These are phyloP conservation scores for Diplodia mutila DNA, from an alignment of 2,329 filamentous ascomycete genomes.

Conservation along the genomic window DNA sequence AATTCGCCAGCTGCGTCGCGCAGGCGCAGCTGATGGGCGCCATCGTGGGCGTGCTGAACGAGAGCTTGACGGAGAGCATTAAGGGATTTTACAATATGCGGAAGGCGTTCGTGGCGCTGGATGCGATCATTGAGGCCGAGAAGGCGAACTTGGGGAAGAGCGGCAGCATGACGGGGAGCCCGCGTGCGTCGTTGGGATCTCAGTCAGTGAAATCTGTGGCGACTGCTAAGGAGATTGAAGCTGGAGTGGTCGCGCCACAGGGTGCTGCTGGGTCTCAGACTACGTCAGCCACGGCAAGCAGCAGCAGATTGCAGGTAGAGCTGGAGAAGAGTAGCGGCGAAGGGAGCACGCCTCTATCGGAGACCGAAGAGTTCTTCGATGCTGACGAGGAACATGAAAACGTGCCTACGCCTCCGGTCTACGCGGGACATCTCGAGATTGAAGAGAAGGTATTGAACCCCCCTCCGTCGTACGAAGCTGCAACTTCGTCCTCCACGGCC, in stretches of 20 bases:
- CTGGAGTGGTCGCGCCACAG: neutral
- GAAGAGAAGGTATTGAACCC: neutral
- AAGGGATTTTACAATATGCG: slow-evolving; percentile 91
- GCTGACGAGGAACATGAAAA: slow-evolving; percentile 55
- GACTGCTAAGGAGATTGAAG: neutral
- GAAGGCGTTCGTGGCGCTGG: slow-evolving; percentile 83
- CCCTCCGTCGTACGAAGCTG: slow-evolving; percentile 26
- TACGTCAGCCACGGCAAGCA: neutral
- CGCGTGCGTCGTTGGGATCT: slow-evolving; percentile 3
- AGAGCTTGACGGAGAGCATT: slow-evolving; percentile 88
- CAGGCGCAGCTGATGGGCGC: slow-evolving; percentile 88
- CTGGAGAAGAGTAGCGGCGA: slow-evolving; percentile 16
- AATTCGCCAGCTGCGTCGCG: slow-evolving; percentile 82
- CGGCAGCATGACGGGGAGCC: slow-evolving; percentile 33
- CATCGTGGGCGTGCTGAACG: slow-evolving; percentile 85
- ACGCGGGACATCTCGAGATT: slow-evolving; percentile 50
- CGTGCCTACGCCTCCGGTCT: slow-evolving; percentile 51
- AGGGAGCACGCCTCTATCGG: slow-evolving; percentile 26
- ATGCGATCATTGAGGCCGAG: slow-evolving; percentile 77
- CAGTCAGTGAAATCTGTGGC: neutral
- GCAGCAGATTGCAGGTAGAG: slow-evolving; percentile 27
- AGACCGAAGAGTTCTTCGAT: slow-evolving; percentile 55
- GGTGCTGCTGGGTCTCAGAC: neutral
- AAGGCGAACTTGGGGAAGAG: slow-evolving; percentile 56
- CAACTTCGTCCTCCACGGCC: slow-evolving; percentile 29